Base-by-base conservation (phyloP, 164 flowering plant genomes). In the Aristolochia californica region DNA sequence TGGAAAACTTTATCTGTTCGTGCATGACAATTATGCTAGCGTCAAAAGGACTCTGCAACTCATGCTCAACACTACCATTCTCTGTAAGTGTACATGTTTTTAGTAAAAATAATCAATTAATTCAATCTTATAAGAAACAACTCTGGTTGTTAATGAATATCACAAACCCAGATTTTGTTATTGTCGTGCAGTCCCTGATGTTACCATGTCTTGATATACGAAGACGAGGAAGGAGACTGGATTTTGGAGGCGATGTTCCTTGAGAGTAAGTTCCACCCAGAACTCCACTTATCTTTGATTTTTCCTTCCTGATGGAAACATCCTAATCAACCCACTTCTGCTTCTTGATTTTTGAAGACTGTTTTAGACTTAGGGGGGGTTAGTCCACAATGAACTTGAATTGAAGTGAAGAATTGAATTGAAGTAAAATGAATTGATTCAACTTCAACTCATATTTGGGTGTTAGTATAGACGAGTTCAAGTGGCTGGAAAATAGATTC, bases 201-300 rank as follows among this genome's bases (percentile, higher is more conserved):
- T 57, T 0, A 55, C 55, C 76, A 81, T 58, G 78, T 85, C 13
- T 62, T 83, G 47, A 81, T 83, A 18, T 85, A 85, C 45, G 82
- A 83, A 69, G 93, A 85, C 69, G 69, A 68, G 54, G 88, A 85
- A 66, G 88, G 88, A 20, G 93, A 85, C 49, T 83, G 86, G 88
- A 68, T 81, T 81, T 78, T 83, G 80, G 93, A 81, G 66, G 93
- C 13, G 88, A 85, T 70, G 91, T 85, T 62, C 91, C 91, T 50
- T 83, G 91, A 88, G 82, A 83, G 91, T 85, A 75, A 80, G 88
- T 56, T 53, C 12, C 5, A 23, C 50, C 14, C 34, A 45, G 15
- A 43, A 43, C 23, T 11, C 23, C 58, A 44, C 15, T 17, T 58
- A 18, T 48, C 53, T 58, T 48, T 58, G 28, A 13, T 38, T 30